phyloP scores from a whole-genome alignment of 2,329 filamentous ascomycete species.

The Ploettnerulaceae sp. region DNA sequence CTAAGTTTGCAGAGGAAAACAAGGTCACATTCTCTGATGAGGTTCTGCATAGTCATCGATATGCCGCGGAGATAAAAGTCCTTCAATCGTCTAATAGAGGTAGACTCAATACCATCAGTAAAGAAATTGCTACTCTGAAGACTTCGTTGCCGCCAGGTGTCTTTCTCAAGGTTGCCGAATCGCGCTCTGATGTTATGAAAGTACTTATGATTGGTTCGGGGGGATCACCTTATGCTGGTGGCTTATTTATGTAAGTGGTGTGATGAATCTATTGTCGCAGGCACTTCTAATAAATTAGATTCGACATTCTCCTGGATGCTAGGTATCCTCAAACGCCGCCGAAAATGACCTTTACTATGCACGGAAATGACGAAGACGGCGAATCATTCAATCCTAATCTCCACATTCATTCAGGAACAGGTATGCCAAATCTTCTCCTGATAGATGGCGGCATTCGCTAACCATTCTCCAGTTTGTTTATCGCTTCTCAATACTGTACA shows the following conservation, averaged over 20 bases:
- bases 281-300: conserved; percentile 10
- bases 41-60: conserved; percentile 17
- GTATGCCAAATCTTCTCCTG: too few species aligned
- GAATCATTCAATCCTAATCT: conserved; percentile 25
- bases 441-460: too few species aligned
- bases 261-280: background rate
- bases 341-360: conserved; percentile 20
- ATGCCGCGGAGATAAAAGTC: conserved; percentile 1
- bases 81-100: conserved; percentile 14
- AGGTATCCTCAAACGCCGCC: conserved; percentile 22
- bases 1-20: conserved; percentile 19
- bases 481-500: conserved; percentile 17
- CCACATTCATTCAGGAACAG: conserved; percentile 17
- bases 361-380: conserved; percentile 21
- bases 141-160: conserved; percentile 24
- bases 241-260: conserved; percentile 22
- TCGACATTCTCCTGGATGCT: conserved; percentile 23
- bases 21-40: conserved; percentile 25
- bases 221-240: conserved; percentile 24
- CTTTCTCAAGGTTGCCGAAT: conserved; percentile 26
- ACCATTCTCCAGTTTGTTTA: conserved; percentile 20
- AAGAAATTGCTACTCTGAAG: conserved; percentile 25
- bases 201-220: conserved; percentile 23
- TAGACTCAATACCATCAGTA: conserved; percentile 22
- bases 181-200: conserved; percentile 26